Base-by-base conservation (phyloP, 1,284 basidiomycete species). In the Sporisorium scitamineum region DNA sequence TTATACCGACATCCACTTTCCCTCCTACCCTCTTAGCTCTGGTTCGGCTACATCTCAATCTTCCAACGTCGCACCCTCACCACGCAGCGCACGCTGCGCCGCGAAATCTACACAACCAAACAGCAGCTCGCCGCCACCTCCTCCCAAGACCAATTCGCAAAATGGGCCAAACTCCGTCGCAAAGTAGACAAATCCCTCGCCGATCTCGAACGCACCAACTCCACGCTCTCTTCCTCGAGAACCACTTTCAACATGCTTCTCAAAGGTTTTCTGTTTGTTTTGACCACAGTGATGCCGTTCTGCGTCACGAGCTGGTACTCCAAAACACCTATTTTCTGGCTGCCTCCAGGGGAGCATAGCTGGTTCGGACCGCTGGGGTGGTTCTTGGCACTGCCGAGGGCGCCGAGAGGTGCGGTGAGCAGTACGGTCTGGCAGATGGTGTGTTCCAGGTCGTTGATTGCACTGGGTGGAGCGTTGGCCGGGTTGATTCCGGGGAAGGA, bases 61-160 rank as follows among this genome's bases (percentile, higher is more conserved):
- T 67, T 80, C 24, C 66, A 80, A 64, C 59, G 76, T n/a, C 32
- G 51, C 9, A 70, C 77, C 4, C 59, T 72, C 8, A 44, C 56
- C 27, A 24, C 57, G 16, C 81, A 79, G 50, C 70, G 60, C 7
- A 10, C 48, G 3, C 62, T 80, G 34, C 80, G 80, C 24, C 67
- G 61, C 22, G 78, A 82, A 18, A 68, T 85, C 34, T 73, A 64
- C 48, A 24, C 91, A 93, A 70, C 90, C 55, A 95, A 96, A 87
- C 90, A 92, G 41, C 93, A 97, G 85, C 90, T 99, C 10, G 87
- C 92, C 65, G 90, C 91, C 82, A 99, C 95, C 31, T 94, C 93
- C 80, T 93, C 94, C 14, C 96, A 99, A 85, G 96, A 98, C 84
- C 93, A 99, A 85, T 99, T 99, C 86, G 93, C 95, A 18, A 98